Percentiles rank a stretch among this genome's conserved stretches.
Conservation (phyloP, 2,329 filamentous ascomycete genomes). For the Phaeomoniella chlamydospora region DNA sequence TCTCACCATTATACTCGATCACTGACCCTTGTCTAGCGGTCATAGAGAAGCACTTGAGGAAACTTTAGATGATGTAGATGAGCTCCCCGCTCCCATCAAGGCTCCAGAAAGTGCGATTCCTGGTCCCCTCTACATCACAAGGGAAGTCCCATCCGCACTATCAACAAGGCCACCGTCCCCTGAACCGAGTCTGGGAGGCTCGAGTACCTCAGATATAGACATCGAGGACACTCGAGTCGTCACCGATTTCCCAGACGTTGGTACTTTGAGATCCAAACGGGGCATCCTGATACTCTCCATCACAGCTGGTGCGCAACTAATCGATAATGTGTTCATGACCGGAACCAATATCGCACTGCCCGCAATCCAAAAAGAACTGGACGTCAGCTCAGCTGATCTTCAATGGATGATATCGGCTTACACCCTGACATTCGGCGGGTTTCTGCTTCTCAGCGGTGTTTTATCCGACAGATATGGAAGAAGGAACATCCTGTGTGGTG, state of each 20-base stretch:
- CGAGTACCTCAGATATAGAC: neutral
- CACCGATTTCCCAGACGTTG: conserved; percentile 15
- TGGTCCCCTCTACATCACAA: neutral
- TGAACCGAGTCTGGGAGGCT: neutral
- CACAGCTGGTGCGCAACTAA: conserved; percentile 26
- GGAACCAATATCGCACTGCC: conserved; percentile 25
- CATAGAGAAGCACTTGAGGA: neutral
- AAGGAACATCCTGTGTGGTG: conserved; percentile 43
- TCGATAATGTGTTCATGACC: conserved; percentile 31
- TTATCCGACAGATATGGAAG: conserved; percentile 53
- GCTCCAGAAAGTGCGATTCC: neutral
- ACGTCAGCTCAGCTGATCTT: conserved; percentile 18
- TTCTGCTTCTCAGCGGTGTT: conserved; percentile 52
- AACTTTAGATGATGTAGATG: neutral
- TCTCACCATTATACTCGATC: neutral
- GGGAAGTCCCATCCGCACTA: neutral
- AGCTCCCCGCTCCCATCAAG: neutral
- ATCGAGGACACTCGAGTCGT: neutral
- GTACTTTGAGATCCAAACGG: conserved; percentile 21
- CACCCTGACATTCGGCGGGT: conserved; percentile 45
- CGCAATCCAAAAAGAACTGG: conserved; percentile 23
- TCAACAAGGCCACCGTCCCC: neutral
- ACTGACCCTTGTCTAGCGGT: neutral
- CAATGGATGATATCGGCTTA: conserved; percentile 29
- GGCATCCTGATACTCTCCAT: conserved; percentile 22